Percentiles rank a stretch among this genome's conserved stretches.
These are phyloP conservation scores for Immersiella caudata DNA, from an alignment of 495 filamentous ascomycete species.

Conservation along the genomic window DNA sequence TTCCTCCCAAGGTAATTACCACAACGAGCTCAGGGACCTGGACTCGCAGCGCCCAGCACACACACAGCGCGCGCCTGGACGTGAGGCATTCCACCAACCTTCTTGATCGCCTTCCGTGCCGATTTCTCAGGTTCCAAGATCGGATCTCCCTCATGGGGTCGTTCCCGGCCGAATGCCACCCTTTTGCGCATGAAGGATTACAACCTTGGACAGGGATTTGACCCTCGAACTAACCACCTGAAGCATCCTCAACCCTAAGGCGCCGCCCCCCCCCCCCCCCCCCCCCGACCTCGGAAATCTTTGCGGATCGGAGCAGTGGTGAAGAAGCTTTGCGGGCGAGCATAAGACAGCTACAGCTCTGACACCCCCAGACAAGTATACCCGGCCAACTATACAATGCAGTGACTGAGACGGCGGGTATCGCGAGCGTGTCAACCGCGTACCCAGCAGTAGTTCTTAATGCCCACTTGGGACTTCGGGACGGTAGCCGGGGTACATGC, in stretches of 20 bases:
- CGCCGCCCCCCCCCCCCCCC: too few relatives aligned
- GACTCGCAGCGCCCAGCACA: background rate
- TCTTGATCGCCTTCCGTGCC: slow-evolving; percentile 41
- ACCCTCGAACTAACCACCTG: slow-evolving; percentile 14
- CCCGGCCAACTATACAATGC: slow-evolving; percentile 27
- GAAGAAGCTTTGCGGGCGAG: slow-evolving; percentile 26
- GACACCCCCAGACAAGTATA: slow-evolving; percentile 19
- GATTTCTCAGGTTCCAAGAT: slow-evolving; percentile 37
- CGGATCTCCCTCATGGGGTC: slow-evolving; percentile 39
- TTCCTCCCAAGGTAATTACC: background rate
- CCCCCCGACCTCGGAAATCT: background rate
- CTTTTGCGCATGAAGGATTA: slow-evolving; percentile 37
- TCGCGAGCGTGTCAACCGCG: slow-evolving; percentile 6
- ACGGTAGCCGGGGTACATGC: slow-evolving; percentile 24
- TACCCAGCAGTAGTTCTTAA: slow-evolving; percentile 18
- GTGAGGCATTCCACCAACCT: slow-evolving; percentile 32
- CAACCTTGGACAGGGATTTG: slow-evolving; percentile 32
- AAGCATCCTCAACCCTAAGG: background rate
- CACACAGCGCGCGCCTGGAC: slow-evolving; percentile 8
- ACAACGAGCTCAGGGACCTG: slow-evolving; percentile 1
- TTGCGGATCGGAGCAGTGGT: slow-evolving; percentile 16
- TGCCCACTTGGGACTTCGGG: slow-evolving; percentile 22
- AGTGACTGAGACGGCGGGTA: slow-evolving; percentile 29
- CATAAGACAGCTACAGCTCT: slow-evolving; percentile 19
- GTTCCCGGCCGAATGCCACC: slow-evolving; percentile 41